These are phyloP conservation scores for Zasmidium angulare DNA, from an alignment of 2,329 filamentous ascomycete species.

Conservation along the genomic window DNA sequence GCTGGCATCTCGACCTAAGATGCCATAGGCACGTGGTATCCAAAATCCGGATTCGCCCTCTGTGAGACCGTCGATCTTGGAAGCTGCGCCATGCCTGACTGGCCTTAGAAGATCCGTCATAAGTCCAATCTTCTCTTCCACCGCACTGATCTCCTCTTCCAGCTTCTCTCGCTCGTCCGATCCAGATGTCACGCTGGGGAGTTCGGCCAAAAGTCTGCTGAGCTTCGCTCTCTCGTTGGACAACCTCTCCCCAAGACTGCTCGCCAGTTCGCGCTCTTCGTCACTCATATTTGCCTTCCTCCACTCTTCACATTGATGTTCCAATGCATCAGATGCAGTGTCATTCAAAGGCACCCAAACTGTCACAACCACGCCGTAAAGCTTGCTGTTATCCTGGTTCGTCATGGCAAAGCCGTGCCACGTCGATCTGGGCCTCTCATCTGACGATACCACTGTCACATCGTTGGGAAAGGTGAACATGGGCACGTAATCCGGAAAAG, in stretches of 20 bases:
- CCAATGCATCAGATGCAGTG: slow-evolving; percentile 78
- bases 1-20: slow-evolving; percentile 79
- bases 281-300: slow-evolving; percentile 72
- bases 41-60: slow-evolving; percentile 94
- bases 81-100: slow-evolving; percentile 87
- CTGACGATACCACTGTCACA: slow-evolving; percentile 92
- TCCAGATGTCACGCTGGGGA: slow-evolving; percentile 78
- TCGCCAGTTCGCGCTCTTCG: slow-evolving; percentile 86
- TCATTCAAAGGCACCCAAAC: slow-evolving; percentile 87
- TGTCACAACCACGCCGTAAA: slow-evolving; percentile 88
- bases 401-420: slow-evolving; percentile 99
- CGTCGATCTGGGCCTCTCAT: slow-evolving; percentile 89
- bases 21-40: slow-evolving; percentile 90
- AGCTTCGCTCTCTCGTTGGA: slow-evolving; percentile 85
- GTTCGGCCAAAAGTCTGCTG: slow-evolving; percentile 78
- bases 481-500: slow-evolving; percentile 94
- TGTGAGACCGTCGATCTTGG: slow-evolving; percentile 94
- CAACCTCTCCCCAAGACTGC: slow-evolving; percentile 83
- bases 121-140: slow-evolving; percentile 93
- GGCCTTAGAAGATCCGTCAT: slow-evolving; percentile 96
- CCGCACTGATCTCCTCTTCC: slow-evolving; percentile 90
- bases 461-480: slow-evolving; percentile 99
- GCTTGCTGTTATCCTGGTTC: slow-evolving; percentile 82
- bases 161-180: slow-evolving; percentile 77
- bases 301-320: slow-evolving; percentile 60